Base-by-base conservation (phyloP, 2,329 filamentous ascomycete species). In the Fusarium sarcochroum region DNA sequence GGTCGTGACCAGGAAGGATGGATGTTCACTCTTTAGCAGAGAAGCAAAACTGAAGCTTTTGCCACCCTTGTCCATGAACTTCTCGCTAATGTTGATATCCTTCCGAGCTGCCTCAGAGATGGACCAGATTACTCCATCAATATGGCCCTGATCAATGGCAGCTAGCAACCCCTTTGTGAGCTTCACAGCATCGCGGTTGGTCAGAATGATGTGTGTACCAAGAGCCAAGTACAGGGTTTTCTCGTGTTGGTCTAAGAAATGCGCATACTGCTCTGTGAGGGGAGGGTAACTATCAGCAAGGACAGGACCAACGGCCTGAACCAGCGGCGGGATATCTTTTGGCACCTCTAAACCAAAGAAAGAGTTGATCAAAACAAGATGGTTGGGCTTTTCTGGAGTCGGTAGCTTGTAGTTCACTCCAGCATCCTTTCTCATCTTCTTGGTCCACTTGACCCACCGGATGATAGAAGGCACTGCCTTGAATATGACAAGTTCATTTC, bases 341-440 rank as follows among this genome's bases (percentile, higher is more conserved):
- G 81, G 77, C 1, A 76, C 73, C 42, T 84, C 81, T 5, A 83
- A 69, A 0, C 80, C 81, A 42, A 77, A 80, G 63, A 83, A 83
- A 0, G 80, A 81, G 48, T 83, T 83, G 15, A 83, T 75, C 8
- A 83, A 70, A 1, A 80, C 63, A 3, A 83, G 76, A 35, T 82
- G 76, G 42, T 81, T 72, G 1, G 81, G 81, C 41, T 82, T 82
- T 7, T 69, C 55, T 4, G 74, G 76, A 6, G 76, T 67, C 1
- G 66, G 52, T 5, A 47, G 41, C 7, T 30, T 47, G 27, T 78
- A 74, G 2, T 62, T 54, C 2, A 82, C 76, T 6, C 77, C 80
- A 1, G 70, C 69, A 3, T 50, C 54, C 7, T 56, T 58, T 7
- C 80, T 75, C 78, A 82, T 80, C 7, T 58, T 59, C 21, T 61